These are phyloP conservation scores for Afroboletus lepidellus DNA, from an alignment of 1,284 basidiomycete species.

Conservation along the genomic window DNA sequence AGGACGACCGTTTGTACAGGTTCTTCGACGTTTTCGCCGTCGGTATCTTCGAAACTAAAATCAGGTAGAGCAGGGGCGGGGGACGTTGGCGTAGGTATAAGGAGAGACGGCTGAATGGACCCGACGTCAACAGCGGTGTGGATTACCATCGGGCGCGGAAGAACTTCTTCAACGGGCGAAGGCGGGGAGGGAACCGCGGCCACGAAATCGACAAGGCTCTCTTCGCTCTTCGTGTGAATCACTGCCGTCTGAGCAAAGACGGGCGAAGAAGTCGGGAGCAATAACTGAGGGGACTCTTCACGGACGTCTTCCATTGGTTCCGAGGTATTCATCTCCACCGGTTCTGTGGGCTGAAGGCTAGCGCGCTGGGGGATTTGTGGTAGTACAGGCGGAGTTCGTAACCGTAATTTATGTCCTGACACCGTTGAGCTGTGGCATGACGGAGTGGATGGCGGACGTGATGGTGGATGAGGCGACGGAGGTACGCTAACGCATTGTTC, in stretches of 20 bases:
- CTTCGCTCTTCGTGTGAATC: not conserved
- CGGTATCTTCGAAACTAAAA: constrained; percentile 31
- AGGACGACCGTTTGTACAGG: constrained; percentile 16
- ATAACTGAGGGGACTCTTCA: constrained; percentile 26
- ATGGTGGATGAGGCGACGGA: constrained; percentile 16
- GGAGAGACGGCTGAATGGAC: constrained; percentile 28
- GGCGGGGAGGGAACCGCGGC: not conserved
- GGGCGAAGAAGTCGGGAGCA: constrained; percentile 25
- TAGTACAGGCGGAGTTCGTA: constrained; percentile 12
- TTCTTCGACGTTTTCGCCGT: constrained; percentile 26
- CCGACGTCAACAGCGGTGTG: constrained; percentile 32
- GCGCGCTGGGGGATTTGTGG: constrained; percentile 9
- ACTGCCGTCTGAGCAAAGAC: not conserved
- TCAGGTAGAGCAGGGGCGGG: constrained; percentile 29
- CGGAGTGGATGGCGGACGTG: constrained; percentile 11
- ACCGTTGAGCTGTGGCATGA: constrained; percentile 13
- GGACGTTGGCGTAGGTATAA: constrained; percentile 37
- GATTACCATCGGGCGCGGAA: constrained; percentile 25
- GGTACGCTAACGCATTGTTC: constrained; percentile 5
- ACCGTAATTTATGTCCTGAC: constrained; percentile 20
- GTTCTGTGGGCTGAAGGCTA: constrained; percentile 11
- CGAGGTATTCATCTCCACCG: constrained; percentile 12
- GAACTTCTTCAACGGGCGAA: constrained; percentile 3
- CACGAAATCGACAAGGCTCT: not conserved
- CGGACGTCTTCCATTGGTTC: constrained; percentile 23